Conservation (phyloP, 441 rosid species). For the Corymbia calophylla region DNA sequence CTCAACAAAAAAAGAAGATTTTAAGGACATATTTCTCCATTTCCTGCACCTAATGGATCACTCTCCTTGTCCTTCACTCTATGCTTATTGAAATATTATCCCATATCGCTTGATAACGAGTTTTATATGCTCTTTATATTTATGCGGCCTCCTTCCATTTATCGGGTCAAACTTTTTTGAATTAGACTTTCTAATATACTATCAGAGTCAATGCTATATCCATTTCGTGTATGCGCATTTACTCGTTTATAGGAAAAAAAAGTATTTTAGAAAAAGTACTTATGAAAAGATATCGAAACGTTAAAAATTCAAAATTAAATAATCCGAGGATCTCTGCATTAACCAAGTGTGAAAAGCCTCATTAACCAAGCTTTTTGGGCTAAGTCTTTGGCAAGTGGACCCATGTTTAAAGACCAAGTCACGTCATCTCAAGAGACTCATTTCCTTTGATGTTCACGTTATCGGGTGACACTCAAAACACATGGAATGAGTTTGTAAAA, state of each 20-base stretch:
- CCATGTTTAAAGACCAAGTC: background rate
- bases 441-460: background rate
- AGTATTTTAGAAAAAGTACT: background rate
- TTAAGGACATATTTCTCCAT: background rate
- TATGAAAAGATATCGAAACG: accelerated
- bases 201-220: too few relatives aligned
- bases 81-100: accelerated
- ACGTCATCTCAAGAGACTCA: background rate
- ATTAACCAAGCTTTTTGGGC: background rate
- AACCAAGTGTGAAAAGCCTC: accelerated
- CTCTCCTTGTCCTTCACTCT: background rate
- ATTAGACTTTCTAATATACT: accelerated
- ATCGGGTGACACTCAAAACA: background rate
- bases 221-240: too few relatives aligned
- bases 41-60: background rate
- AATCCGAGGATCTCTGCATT: accelerated
- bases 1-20: background rate
- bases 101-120: accelerated
- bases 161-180: accelerated
- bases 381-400: background rate
- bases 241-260: too few relatives aligned
- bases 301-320: background rate
- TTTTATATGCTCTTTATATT: background rate
- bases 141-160: accelerated
- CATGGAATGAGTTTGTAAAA: background rate